A percentile compares a stretch with the other conserved stretches of the same genome.
These are phyloP conservation scores for Fusarium sororula DNA, from an alignment of 2,329 filamentous ascomycete species.

Conservation along the genomic window DNA sequence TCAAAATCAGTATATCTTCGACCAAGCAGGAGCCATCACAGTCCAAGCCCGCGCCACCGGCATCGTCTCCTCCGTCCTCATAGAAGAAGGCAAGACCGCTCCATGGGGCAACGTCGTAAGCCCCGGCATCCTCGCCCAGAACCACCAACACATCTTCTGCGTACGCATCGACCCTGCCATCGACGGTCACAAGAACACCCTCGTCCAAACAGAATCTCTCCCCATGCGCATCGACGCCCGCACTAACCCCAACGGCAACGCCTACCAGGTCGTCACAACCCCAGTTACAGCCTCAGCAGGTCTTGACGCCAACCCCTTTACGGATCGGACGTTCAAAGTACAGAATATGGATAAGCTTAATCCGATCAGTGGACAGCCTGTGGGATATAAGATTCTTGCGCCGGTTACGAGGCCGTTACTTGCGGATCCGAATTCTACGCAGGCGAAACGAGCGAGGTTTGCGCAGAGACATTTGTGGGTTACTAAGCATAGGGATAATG, in stretches of 20 bases:
- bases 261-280: slow-evolving; percentile 52
- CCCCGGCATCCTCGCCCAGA: slow-evolving; percentile 71
- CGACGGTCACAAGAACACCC: slow-evolving; percentile 67
- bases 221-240: slow-evolving; percentile 53
- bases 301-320: slow-evolving; percentile 59
- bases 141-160: slow-evolving; percentile 77
- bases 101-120: slow-evolving; percentile 70
- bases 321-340: slow-evolving; percentile 61
- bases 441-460: slow-evolving; percentile 53
- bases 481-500: slow-evolving; percentile 54
- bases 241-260: slow-evolving; percentile 61
- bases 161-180: slow-evolving; percentile 72
- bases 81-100: slow-evolving; percentile 62
- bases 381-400: slow-evolving; percentile 59
- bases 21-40: slow-evolving; percentile 68
- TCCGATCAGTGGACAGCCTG: slow-evolving; percentile 54
- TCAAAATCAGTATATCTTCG: slow-evolving; percentile 56
- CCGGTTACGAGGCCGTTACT: slow-evolving; percentile 52
- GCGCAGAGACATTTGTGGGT: slow-evolving; percentile 57
- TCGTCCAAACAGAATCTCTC: slow-evolving; percentile 54
- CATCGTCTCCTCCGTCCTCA: slow-evolving; percentile 68
- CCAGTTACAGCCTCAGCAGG: slow-evolving; percentile 55
- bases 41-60: slow-evolving; percentile 73
- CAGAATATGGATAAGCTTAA: slow-evolving; percentile 57
- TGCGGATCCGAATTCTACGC: slow-evolving; percentile 52